Evolutionary conservation across 108 stramenopile genomes (phyloP), one percentile per base, ranked within the genome.

Genomic region (Nannochloropsis gaditana): DNA sequence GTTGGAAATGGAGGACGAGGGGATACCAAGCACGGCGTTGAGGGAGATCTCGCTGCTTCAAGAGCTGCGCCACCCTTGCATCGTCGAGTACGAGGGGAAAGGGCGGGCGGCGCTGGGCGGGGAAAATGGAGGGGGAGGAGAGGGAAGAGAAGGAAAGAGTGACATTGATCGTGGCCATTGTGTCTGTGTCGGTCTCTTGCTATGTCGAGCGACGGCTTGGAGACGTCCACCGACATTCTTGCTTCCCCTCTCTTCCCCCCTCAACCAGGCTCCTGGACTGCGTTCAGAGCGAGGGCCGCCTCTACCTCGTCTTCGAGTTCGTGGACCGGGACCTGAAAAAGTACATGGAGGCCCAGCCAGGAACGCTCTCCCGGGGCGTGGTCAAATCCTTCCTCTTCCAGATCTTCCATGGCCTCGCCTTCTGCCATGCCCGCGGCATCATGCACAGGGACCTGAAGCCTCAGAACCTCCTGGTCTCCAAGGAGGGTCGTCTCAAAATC

Each of bases 221-320:
- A 31, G 31, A 31, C 31, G 31, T 31, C 21, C 21, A 11, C 21
- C 21, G n/a, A 21, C 80, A n/a, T 21, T 1, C 31, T 80, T 21
- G 19, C 21, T 21, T 21, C 80, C 43, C 43, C 11, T 43, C 17
- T 82, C 31, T 43, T 43, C 8, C 42, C 42, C 82, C 10, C 85
- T 44, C 17, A 42, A 44, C 44, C 47, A 86, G 86, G 9, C 85
- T 91, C 9, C 44, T 45, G 19, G 91, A 91, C 88, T 89, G 89
- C 43, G 87, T 91, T 42, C 85, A 88, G 42, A 85, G 21, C 82
- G 87, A 90, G 31, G 85, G 85, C 44, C 87, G 87, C 45, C 94
- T 98, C 11, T 97, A 95, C 86, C 91, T 98, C 41, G 97, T 97
- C 17, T 98, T 98, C 88, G 97, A 98, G 92, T 96, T 96, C 83